Evolutionary conservation across 169 alveolate species (phyloP).

Genomic region (Plasmodium inui): DNA sequence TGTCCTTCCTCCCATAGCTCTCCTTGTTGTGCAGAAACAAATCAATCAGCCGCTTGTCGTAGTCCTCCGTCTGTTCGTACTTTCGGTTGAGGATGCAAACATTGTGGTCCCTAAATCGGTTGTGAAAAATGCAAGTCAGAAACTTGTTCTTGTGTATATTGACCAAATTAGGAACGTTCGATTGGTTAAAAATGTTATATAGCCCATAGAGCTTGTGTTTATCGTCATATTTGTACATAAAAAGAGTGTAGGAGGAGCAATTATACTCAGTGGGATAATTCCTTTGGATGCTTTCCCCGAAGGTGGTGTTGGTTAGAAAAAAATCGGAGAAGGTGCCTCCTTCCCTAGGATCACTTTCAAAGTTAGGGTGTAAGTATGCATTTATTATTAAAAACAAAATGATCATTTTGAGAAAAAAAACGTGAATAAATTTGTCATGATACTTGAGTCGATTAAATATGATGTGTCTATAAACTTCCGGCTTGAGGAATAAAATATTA

Average conservation of each 20-base stretch:
- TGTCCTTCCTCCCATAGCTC: neutral
- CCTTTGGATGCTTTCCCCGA: neutral
- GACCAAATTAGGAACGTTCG: conserved; percentile 27
- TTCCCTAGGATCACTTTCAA: conserved; percentile 26
- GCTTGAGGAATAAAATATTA: conserved; percentile 57
- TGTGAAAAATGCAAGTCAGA: conserved; percentile 55
- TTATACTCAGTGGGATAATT: neutral
- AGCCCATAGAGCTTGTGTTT: conserved; percentile 51
- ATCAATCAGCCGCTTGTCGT: conserved; percentile 45
- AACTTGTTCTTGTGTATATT: conserved; percentile 52
- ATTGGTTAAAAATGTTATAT: conserved; percentile 38
- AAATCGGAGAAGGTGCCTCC: conserved; percentile 4
- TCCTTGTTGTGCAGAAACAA: conserved; percentile 16
- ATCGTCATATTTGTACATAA: conserved; percentile 58
- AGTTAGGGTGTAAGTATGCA: conserved; percentile 69
- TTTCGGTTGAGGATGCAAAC: conserved; percentile 28
- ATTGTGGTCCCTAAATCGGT: conserved; percentile 17
- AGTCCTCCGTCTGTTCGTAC: neutral
- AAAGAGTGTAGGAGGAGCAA: conserved; percentile 62
- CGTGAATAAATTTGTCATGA: conserved; percentile 49
- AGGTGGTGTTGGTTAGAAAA: conserved; percentile 22
- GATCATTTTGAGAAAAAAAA: conserved; percentile 51
- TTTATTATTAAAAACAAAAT: conserved; percentile 59
- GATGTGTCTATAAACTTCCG: conserved; percentile 71
- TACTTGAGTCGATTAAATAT: conserved; percentile 52